These are phyloP conservation scores for Huntiella abstrusa DNA, from an alignment of 2,329 filamentous ascomycete genomes.

Conservation along the genomic window DNA sequence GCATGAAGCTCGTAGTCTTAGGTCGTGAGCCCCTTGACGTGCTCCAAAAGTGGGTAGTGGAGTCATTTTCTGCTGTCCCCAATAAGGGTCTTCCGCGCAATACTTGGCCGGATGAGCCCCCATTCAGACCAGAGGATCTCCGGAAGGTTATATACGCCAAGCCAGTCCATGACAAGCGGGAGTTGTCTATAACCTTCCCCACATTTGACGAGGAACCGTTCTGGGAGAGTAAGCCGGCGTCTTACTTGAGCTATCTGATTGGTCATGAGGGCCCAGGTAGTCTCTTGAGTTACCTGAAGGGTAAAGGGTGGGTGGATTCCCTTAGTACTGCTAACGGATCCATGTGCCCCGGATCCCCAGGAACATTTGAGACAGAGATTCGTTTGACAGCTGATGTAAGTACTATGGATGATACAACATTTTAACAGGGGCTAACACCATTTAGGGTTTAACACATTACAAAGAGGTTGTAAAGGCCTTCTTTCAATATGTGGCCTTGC, in stretches of 20 bases:
- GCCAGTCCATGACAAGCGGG: slow-evolving; percentile 74
- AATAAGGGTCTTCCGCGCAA: slow-evolving; percentile 60
- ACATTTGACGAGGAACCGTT: slow-evolving; percentile 69
- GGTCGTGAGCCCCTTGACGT: slow-evolving; percentile 68
- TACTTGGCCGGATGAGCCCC: slow-evolving; percentile 32
- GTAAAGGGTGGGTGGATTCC: slow-evolving; percentile 74
- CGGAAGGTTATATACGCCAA: slow-evolving; percentile 66
- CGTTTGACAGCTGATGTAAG: slow-evolving; percentile 63
- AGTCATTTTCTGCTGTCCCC: slow-evolving; percentile 62
- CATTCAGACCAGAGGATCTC: slow-evolving; percentile 30
- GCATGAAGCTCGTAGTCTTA: slow-evolving; percentile 79
- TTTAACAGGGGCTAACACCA: slow-evolving; percentile 2
- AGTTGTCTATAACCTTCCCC: slow-evolving; percentile 63
- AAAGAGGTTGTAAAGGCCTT: slow-evolving; percentile 64
- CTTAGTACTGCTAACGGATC: slow-evolving; percentile 59
- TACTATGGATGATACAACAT: neutral
- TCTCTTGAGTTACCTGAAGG: slow-evolving; percentile 76
- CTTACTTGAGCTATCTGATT: slow-evolving; percentile 75
- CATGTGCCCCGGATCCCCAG: slow-evolving; percentile 57
- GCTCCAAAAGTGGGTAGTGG: slow-evolving; percentile 64
- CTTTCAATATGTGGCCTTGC: slow-evolving; percentile 80
- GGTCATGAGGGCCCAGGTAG: slow-evolving; percentile 88
- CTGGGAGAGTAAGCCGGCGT: slow-evolving; percentile 63
- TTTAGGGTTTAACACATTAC: slow-evolving; percentile 53
- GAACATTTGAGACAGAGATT: slow-evolving; percentile 62